A percentile compares a stretch with the other conserved stretches of the same genome.
phyloP scores from a whole-genome alignment of 192 early-diverging fungal genomes.

The Backusella luteola region DNA sequence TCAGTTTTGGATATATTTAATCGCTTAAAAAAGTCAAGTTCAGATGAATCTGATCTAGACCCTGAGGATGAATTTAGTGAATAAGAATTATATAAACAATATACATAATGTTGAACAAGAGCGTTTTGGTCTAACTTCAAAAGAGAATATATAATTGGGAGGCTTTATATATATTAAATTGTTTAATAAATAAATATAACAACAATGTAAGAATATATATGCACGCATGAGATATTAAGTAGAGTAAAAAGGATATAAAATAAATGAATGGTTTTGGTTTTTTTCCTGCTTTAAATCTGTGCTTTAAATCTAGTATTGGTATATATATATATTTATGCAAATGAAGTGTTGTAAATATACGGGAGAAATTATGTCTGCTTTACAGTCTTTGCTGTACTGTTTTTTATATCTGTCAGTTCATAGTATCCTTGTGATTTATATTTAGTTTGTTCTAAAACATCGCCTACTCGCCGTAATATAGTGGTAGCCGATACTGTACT shows the following conservation, averaged over 20 bases:
- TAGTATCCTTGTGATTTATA: constrained; percentile 10
- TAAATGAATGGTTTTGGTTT: background rate
- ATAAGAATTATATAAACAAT: background rate
- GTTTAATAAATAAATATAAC: background rate
- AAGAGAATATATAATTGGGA: background rate
- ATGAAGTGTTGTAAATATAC: background rate
- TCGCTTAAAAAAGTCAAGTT: background rate
- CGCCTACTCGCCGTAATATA: background rate
- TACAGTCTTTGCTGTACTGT: background rate
- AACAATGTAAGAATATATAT: background rate
- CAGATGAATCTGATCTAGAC: background rate
- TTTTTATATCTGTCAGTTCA: background rate
- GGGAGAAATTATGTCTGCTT: background rate
- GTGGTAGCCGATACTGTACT: background rate
- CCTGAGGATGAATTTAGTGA: background rate
- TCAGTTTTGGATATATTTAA: constrained; percentile 1
- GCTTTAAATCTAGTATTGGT: background rate
- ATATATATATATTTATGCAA: background rate
- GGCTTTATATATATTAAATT: background rate
- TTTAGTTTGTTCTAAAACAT: constrained; percentile 3
- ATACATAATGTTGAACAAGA: background rate
- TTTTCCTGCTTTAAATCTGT: background rate
- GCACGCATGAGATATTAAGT: background rate
- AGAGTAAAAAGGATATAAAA: background rate
- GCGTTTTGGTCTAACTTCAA: background rate